Evolutionary conservation across 1,284 basidiomycete genomes (phyloP).

Genomic region (Sanghuangporus weigelae): DNA sequence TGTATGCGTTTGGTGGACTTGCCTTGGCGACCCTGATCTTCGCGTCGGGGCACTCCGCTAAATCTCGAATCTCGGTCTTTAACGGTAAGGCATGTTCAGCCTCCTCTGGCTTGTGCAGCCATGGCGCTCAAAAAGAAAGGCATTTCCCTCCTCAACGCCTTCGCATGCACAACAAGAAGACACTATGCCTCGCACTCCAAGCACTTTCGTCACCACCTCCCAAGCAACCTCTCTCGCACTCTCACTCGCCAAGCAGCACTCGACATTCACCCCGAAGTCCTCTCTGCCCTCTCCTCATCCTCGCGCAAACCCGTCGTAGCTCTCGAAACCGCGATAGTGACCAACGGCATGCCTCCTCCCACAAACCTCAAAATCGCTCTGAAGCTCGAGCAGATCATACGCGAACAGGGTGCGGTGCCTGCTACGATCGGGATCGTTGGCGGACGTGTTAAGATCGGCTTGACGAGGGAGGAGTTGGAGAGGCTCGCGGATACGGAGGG

Average conservation of each 20-base stretch:
- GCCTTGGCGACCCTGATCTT: not conserved
- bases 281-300: slow-evolving; percentile 60
- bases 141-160: not conserved
- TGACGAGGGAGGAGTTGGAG: slow-evolving; percentile 63
- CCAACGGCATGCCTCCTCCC: slow-evolving; percentile 86
- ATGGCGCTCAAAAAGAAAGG: not conserved
- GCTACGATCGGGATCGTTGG: slow-evolving; percentile 88
- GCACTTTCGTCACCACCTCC: not conserved
- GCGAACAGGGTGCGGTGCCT: slow-evolving; percentile 72
- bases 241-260: slow-evolving; percentile 25
- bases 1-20: not conserved
- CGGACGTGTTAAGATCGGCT: slow-evolving; percentile 84
- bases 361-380: slow-evolving; percentile 70
- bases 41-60: not conserved
- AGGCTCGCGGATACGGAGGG: slow-evolving; percentile 57
- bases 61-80: not conserved
- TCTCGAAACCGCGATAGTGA: slow-evolving; percentile 87
- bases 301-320: slow-evolving; percentile 60
- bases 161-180: not conserved
- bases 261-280: slow-evolving; percentile 75
- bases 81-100: not conserved
- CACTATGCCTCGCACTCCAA: not conserved
- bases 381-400: slow-evolving; percentile 76
- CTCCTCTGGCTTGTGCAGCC: not conserved
- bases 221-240: not conserved